Base-by-base conservation (phyloP, 2,329 filamentous ascomycete species). In the Juglanconis oblonga region DNA sequence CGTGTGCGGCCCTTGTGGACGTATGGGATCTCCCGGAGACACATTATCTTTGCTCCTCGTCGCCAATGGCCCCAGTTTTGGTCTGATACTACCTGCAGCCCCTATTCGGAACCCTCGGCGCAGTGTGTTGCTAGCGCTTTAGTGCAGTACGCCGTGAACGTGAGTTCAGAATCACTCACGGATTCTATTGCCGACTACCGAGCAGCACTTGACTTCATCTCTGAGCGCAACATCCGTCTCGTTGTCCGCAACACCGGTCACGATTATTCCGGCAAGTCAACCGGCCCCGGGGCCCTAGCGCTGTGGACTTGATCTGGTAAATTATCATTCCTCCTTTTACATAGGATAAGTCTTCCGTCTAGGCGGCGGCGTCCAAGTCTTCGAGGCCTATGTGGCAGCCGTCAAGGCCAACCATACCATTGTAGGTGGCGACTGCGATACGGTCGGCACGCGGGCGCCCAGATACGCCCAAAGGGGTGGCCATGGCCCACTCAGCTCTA, bases 391-490 rank as follows among this genome's bases (percentile, higher is more conserved):
- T 48, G 64, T 66, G 14, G 70, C 72, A 4, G 77, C 79, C 0
- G 61, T 75, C 35, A 63, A 66, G 1, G 29, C 69, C 47, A 73
- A 77, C 29, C 61, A 80, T 1, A 67, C 73, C 6, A 71, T 80
- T 3, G 71, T 82, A 3, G 75, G 73, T 4, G 81, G 80, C 2
- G 75, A 78, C 47, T 81, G 78, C 59, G 71, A 76, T 1, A 78
- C 77, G 2, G 55, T 61, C 4, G 81, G 81, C 3, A n/a, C n/a
- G n/a, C 59, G 80, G 8, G 76, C 77, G 0, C 81, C 81, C 17
- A 81, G 81, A 1, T 85, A 80, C 60, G 77, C 70, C 2, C 79
- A 81, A 68, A 80, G 79, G 6, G 81, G 78, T 14, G 81, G 82
- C 0, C 79, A 83, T 62, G 74, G 72, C 1, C 70, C 76, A 1